Base-by-base conservation (phyloP, 495 filamentous ascomycete species). In the Penicillium ucsense region DNA sequence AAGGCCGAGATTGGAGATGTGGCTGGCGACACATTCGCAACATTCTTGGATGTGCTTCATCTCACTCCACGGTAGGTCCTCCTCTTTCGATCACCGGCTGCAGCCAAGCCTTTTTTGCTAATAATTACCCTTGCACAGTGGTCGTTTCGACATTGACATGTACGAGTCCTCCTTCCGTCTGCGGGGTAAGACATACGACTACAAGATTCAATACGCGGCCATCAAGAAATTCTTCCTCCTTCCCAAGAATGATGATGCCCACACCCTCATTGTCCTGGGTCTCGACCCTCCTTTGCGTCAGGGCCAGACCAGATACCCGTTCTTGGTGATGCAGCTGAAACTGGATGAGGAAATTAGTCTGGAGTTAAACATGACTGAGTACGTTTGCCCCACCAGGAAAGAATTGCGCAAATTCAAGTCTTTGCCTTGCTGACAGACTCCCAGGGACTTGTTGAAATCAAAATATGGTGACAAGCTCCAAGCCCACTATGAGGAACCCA, bases 71-170 rank as follows among this genome's bases (percentile, higher is more conserved):
- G 89, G 88, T 88, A 66, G 48, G 82, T 48, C 29, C 4, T 31
- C 32, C n/a, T 6, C 31, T 20, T 20, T 12, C 29, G 7, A 27
- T 30, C 3, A 27, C 5, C 29, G 8, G 30, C 31, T 36, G 27
- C 6, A 5, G 33, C 20, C 20, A 20, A 20, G 7, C 3, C 30
- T 40, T 9, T 27, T 12, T 35, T 54, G 40, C 48, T 65, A 46
- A 66, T 69, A 77, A 57, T 29, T n/a, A 20, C 6, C 35, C 11
- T 12, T 49, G 5, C 47, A 2, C 20, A 94, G 92, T 85, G 94
- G 94, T 63, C 92, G 94, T 43, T 99, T 97, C 76, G 94, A 96
- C 66, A 94, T 97, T 74, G 94, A 97, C 64, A 95, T 99, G 88
- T 99, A 97, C 77, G 94, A 97, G 63, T 81, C 82, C 1, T 97